Evolutionary conservation across 257 asterid species (phyloP).

Genomic region (Lithospermum erythrorhizon): DNA sequence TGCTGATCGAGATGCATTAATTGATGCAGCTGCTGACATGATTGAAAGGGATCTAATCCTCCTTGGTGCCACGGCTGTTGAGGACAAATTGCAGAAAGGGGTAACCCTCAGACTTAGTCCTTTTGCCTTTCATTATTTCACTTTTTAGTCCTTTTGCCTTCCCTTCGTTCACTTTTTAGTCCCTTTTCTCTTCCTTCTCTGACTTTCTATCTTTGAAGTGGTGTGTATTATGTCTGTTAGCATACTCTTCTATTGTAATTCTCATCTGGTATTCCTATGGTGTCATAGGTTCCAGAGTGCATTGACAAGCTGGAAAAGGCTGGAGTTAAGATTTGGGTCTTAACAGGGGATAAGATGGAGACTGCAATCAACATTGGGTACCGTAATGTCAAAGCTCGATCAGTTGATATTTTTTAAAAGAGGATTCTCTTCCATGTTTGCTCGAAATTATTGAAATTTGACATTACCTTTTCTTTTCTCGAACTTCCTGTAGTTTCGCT

Average conservation of each 20-base stretch:
- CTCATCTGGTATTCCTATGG: conserved; percentile 2
- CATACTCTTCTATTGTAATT: neutral
- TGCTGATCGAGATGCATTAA: conserved; percentile 1
- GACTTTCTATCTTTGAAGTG: neutral
- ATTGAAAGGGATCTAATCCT: conserved; percentile 2
- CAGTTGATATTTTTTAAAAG: neutral
- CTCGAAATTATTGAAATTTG: neutral
- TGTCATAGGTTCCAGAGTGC: conserved; percentile 81
- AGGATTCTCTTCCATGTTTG: neutral
- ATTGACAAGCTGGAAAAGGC: conserved; percentile 95
- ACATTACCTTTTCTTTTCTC: neutral
- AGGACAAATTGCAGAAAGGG: conserved; percentile 5
- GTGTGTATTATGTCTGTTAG: neutral
- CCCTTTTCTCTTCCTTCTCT: neutral
- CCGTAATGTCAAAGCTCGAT: neutral
- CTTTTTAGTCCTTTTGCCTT: neutral
- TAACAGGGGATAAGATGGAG: conserved; percentile 97
- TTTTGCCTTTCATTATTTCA: neutral
- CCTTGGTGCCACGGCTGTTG: conserved; percentile 6
- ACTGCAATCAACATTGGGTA: conserved; percentile 87
- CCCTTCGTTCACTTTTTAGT: no score
- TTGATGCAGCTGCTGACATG: conserved; percentile 2
- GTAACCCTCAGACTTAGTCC: neutral
- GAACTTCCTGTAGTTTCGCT: conserved; percentile 41
- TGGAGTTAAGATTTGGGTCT: conserved; percentile 82